Conservation (phyloP, 306 rosid genomes). For the Sicyos baderoa region DNA sequence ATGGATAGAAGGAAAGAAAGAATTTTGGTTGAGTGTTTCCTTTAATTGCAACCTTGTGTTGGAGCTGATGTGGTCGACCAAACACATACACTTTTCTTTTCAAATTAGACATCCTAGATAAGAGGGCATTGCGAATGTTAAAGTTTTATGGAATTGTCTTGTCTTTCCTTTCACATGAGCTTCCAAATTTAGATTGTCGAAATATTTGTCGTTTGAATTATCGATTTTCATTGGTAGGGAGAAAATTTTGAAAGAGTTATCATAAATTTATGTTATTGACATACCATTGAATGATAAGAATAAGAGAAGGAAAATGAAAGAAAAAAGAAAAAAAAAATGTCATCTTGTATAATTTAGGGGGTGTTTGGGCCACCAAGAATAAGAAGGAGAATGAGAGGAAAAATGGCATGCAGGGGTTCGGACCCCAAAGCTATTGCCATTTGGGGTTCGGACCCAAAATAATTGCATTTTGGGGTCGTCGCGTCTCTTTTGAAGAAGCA, state of each 20-base stretch:
- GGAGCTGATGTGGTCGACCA: neutral
- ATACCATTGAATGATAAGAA: neutral
- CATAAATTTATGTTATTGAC: neutral
- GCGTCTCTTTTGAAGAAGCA: too few relatives aligned
- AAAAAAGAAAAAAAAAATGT: too few relatives aligned
- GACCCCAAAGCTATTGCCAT: too few relatives aligned
- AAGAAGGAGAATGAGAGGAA: too few relatives aligned
- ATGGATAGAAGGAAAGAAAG: too few relatives aligned
- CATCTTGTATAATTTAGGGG: too few relatives aligned
- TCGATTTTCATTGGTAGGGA: neutral
- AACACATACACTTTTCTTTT: neutral
- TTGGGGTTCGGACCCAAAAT: too few relatives aligned
- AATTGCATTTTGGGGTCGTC: too few relatives aligned
- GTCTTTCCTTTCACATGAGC: neutral
- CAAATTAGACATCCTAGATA: neutral
- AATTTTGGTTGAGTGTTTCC: too few relatives aligned
- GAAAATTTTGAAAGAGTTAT: neutral
- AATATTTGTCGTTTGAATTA: neutral
- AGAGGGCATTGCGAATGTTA: neutral
- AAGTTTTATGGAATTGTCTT: neutral
- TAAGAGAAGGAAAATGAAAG: too few relatives aligned
- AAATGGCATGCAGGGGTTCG: too few relatives aligned
- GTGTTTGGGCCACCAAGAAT: too few relatives aligned
- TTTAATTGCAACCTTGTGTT: neutral
- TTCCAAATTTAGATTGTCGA: neutral